Conservation (phyloP, 345 rosid species). For the Heritiera fomes region DNA sequence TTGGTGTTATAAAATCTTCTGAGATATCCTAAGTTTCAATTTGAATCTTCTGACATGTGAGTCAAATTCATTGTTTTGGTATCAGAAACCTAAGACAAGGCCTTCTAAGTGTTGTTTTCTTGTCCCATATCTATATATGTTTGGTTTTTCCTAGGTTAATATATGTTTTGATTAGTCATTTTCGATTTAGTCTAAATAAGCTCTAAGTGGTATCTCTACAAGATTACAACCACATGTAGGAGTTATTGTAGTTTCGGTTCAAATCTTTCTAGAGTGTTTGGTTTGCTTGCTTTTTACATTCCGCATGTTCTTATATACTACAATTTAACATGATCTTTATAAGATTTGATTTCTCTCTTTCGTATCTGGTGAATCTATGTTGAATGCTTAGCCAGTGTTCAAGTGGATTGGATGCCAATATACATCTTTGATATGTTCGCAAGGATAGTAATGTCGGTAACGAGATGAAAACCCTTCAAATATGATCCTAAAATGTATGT, state of each 20-base stretch:
- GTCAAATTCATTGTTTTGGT: constrained; percentile 9
- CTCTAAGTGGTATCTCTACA: not conserved
- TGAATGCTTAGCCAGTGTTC: too few species aligned
- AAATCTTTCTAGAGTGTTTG: not conserved
- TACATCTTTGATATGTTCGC: constrained; percentile 25
- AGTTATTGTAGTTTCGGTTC: not conserved
- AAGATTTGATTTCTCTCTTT: not conserved
- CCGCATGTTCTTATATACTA: not conserved
- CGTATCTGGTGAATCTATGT: too few species aligned
- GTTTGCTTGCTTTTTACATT: too few species aligned
- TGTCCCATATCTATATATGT: too few species aligned
- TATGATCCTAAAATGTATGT: constrained; percentile 10
- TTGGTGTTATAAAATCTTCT: not conserved
- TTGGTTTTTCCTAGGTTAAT: not conserved
- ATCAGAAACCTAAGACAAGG: not conserved
- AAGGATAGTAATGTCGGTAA: constrained; percentile 22
- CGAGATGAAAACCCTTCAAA: constrained; percentile 13
- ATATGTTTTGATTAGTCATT: not conserved
- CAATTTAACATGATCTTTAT: not conserved
- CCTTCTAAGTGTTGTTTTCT: not conserved
- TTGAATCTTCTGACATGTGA: not conserved
- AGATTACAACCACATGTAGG: not conserved
- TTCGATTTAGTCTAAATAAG: not conserved
- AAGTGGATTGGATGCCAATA: constrained; percentile 25
- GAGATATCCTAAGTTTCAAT: not conserved